Percentiles rank a stretch among this genome's conserved stretches.
Conservation (phyloP, 2,329 filamentous ascomycete genomes). For the Sarocladiaceae sp. region DNA sequence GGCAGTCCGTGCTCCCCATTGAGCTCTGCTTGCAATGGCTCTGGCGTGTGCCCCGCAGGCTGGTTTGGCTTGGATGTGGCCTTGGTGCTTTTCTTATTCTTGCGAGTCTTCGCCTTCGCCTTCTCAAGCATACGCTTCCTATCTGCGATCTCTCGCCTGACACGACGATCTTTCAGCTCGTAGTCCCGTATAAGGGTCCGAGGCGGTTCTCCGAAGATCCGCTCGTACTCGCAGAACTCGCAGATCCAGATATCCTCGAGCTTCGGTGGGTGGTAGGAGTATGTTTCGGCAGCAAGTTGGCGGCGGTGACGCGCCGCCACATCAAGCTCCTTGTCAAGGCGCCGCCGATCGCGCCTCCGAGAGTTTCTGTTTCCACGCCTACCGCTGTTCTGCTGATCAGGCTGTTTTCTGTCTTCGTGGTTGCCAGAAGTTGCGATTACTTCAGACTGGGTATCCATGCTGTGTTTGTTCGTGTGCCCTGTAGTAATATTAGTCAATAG, state of each 20-base stretch:
- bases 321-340: slow-evolving; percentile 65
- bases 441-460: slow-evolving; percentile 16
- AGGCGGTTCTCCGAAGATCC: slow-evolving; percentile 86
- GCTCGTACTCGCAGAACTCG: slow-evolving; percentile 97
- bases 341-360: slow-evolving; percentile 59
- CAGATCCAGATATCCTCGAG: slow-evolving; percentile 86
- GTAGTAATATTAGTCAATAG: slow-evolving; percentile 10
- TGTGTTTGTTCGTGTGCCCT: slow-evolving; percentile 22
- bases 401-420: neutral
- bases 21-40: neutral
- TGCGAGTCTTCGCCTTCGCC: slow-evolving; percentile 88
- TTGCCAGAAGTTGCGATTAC: neutral
- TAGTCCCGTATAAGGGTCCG: slow-evolving; percentile 84
- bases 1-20: neutral
- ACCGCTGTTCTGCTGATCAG: slow-evolving; percentile 8
- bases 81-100: slow-evolving; percentile 80
- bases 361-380: slow-evolving; percentile 16
- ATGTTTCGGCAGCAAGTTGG: slow-evolving; percentile 70
- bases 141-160: slow-evolving; percentile 80
- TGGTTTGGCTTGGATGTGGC: slow-evolving; percentile 22
- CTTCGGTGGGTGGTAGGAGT: slow-evolving; percentile 67
- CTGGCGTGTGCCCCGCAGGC: slow-evolving; percentile 17
- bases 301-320: slow-evolving; percentile 74
- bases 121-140: slow-evolving; percentile 82
- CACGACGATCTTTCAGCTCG: slow-evolving; percentile 87